phyloP scores from a whole-genome alignment of 345 rosid genomes.

The Eucalyptus sideroxylon region DNA sequence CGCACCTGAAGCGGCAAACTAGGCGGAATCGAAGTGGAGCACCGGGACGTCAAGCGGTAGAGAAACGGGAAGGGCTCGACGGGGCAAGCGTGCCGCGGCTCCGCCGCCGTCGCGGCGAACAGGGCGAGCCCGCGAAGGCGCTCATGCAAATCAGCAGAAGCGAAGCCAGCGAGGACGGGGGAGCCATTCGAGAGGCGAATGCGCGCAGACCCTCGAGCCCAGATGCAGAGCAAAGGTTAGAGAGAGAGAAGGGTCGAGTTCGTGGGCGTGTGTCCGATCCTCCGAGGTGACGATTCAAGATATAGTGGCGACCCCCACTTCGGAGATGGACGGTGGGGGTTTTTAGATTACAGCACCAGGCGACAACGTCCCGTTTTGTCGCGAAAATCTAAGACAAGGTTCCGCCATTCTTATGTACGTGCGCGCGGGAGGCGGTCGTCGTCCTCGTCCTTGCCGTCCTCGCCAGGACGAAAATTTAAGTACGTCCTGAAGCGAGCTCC shows the following conservation, averaged over 20 bases:
- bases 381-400: not conserved
- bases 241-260: not conserved
- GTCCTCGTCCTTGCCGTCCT: not conserved
- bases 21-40: slow-evolving; percentile 32
- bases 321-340: not conserved
- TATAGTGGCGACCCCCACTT: not conserved
- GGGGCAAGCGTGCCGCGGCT: slow-evolving; percentile 16
- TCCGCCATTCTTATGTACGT: not conserved
- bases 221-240: not conserved
- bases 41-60: slow-evolving; percentile 24
- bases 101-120: slow-evolving; percentile 3
- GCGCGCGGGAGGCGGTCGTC: not conserved
- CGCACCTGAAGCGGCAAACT: slow-evolving; percentile 42
- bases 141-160: slow-evolving; percentile 10
- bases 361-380: not conserved
- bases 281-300: not conserved
- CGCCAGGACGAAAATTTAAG: not conserved
- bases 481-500: not conserved
- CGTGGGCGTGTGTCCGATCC: not conserved
- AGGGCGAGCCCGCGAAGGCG: slow-evolving; percentile 3
- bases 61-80: slow-evolving; percentile 21
- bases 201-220: not conserved
- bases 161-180: not conserved
- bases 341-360: not conserved
- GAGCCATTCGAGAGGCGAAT: slow-evolving; percentile 6